These are phyloP conservation scores for Eutrema heterophyllum DNA, from an alignment of 345 rosid genomes.

Conservation along the genomic window DNA sequence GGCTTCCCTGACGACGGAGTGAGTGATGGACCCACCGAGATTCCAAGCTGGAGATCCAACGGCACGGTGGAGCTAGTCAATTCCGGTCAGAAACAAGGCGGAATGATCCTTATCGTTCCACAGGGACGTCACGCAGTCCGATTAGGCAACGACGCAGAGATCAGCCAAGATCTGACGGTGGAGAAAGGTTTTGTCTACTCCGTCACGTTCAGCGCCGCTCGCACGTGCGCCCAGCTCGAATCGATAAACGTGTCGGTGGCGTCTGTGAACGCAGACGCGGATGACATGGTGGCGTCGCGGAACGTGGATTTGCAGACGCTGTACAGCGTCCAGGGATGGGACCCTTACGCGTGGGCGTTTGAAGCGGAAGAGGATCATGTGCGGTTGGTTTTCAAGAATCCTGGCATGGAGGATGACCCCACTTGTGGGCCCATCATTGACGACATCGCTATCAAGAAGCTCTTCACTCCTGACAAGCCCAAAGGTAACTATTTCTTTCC, in stretches of 20 bases:
- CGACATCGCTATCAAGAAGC: slow-evolving; percentile 83
- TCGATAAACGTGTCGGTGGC: slow-evolving; percentile 85
- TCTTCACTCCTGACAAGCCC: slow-evolving; percentile 63
- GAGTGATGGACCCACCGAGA: slow-evolving; percentile 40
- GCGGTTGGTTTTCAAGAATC: slow-evolving; percentile 59
- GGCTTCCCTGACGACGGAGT: slow-evolving; percentile 66
- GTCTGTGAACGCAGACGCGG: slow-evolving; percentile 27
- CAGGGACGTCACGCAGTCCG: slow-evolving; percentile 77
- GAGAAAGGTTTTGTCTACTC: slow-evolving; percentile 81
- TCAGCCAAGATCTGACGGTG: slow-evolving; percentile 82
- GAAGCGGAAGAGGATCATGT: slow-evolving; percentile 64
- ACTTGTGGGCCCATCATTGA: slow-evolving; percentile 97
- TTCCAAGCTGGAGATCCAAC: slow-evolving; percentile 67
- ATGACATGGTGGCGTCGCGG: slow-evolving; percentile 43
- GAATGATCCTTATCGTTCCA: slow-evolving; percentile 94
- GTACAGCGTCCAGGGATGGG: slow-evolving; percentile 96
- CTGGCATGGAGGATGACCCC: slow-evolving; percentile 99
- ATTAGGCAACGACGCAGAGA: slow-evolving; percentile 90
- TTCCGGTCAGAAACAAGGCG: slow-evolving; percentile 92
- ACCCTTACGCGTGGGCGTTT: slow-evolving; percentile 91
- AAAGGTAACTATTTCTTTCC: slow-evolving; percentile 41
- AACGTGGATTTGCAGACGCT: slow-evolving; percentile 86
- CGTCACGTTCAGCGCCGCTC: slow-evolving; percentile 94
- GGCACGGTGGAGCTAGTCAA: slow-evolving; percentile 81
- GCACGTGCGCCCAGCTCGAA: slow-evolving; percentile 97